Conservation (phyloP, 2,329 filamentous ascomycete species). For the Simplicillium sp. region DNA sequence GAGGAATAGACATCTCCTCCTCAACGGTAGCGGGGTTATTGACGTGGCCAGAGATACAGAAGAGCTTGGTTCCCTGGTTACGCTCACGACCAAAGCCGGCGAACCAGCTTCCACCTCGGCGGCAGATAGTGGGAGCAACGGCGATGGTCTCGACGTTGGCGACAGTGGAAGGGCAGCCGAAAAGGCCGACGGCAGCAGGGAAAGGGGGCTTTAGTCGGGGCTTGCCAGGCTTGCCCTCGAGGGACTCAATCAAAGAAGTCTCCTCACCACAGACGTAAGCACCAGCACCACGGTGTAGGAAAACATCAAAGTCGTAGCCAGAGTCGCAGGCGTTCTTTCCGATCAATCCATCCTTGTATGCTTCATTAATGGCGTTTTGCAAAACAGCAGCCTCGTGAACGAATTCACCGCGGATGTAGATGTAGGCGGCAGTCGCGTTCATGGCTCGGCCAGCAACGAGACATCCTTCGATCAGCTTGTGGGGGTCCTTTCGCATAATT, state of each 20-base stretch:
- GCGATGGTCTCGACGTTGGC: slow-evolving; percentile 97
- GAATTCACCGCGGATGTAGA: slow-evolving; percentile 98
- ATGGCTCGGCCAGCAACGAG: slow-evolving; percentile 92
- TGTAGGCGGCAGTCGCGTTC: slow-evolving; percentile 98
- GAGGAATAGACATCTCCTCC: slow-evolving; percentile 97
- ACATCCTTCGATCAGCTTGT: slow-evolving; percentile 97
- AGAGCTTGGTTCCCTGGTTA: slow-evolving; percentile 95
- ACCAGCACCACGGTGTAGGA: slow-evolving; percentile 90
- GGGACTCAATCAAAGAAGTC: slow-evolving; percentile 93
- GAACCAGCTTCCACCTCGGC: slow-evolving; percentile 89
- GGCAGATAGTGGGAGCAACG: slow-evolving; percentile 90
- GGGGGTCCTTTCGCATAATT: slow-evolving; percentile 99
- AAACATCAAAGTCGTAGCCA: slow-evolving; percentile 97
- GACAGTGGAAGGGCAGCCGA: slow-evolving; percentile 95
- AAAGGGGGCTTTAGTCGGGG: slow-evolving; percentile 97
- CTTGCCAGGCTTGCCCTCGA: slow-evolving; percentile 98
- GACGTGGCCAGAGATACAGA: slow-evolving; percentile 96
- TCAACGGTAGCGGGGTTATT: slow-evolving; percentile 98
- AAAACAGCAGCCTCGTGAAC: slow-evolving; percentile 90
- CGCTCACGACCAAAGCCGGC: slow-evolving; percentile 88
- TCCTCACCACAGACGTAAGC: slow-evolving; percentile 98
- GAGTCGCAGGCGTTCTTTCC: slow-evolving; percentile 97
- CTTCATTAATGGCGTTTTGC: slow-evolving; percentile 94
- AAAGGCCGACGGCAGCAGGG: slow-evolving; percentile 87
- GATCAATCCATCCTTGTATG: slow-evolving; percentile 87